Percentiles rank a stretch among this genome's conserved stretches.
phyloP scores from a whole-genome alignment of 1,284 basidiomycete genomes.

The Megacollybia platyphylla region DNA sequence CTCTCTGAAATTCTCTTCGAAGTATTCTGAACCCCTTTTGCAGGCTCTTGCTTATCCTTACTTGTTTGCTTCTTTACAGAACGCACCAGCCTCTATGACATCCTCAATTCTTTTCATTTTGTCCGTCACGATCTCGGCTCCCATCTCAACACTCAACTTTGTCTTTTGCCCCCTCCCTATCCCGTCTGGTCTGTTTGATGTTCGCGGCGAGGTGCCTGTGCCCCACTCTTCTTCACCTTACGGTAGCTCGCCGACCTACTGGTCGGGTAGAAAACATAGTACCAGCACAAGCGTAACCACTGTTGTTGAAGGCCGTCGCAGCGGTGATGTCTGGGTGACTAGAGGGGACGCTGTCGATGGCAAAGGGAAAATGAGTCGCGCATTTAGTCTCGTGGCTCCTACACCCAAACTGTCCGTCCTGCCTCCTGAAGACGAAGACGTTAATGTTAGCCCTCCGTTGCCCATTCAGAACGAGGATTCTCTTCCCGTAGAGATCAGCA shows the following conservation, averaged over 20 bases:
- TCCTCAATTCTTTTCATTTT: slow-evolving; percentile 39
- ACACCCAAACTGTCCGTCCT: slow-evolving; percentile 55
- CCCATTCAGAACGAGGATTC: slow-evolving; percentile 33
- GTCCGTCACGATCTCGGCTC: slow-evolving; percentile 53
- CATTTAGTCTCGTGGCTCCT: slow-evolving; percentile 42
- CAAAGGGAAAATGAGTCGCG: slow-evolving; percentile 43
- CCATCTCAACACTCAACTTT: slow-evolving; percentile 47
- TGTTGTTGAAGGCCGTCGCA: slow-evolving; percentile 54
- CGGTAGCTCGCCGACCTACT: slow-evolving; percentile 22
- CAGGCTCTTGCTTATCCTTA: slow-evolving; percentile 51
- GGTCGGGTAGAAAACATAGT: slow-evolving; percentile 48
- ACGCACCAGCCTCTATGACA: slow-evolving; percentile 19
- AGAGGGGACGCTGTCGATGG: slow-evolving; percentile 57
- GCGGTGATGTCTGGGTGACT: slow-evolving; percentile 56
- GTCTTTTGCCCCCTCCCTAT: slow-evolving; percentile 51
- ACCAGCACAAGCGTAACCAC: slow-evolving; percentile 42
- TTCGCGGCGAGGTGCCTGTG: slow-evolving; percentile 28
- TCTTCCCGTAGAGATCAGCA: slow-evolving; percentile 27
- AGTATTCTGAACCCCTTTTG: slow-evolving; percentile 6
- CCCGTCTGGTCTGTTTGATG: slow-evolving; percentile 48
- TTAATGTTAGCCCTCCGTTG: slow-evolving; percentile 27
- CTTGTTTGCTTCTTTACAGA: slow-evolving; percentile 31
- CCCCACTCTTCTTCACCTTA: slow-evolving; percentile 27
- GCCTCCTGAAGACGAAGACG: slow-evolving; percentile 30
- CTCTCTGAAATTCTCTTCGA: neutral